Conservation (phyloP, 305 asterid genomes). For the Solanum hybrid region DNA sequence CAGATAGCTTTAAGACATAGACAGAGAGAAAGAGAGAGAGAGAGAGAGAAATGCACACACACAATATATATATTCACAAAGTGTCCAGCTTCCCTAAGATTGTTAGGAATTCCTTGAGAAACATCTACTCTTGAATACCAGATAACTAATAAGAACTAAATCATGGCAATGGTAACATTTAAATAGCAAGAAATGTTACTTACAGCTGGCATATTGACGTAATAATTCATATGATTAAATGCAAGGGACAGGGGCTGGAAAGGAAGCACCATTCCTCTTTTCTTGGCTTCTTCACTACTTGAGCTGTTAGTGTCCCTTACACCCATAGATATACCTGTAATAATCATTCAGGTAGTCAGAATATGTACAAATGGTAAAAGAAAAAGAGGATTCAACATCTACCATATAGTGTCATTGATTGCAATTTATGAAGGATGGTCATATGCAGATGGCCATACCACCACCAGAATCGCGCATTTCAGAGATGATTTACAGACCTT, state of each 20-base stretch:
- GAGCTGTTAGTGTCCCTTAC: constrained; percentile 20
- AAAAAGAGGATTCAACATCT: neutral
- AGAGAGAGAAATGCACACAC: neutral
- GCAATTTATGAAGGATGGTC: neutral
- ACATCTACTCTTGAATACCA: neutral
- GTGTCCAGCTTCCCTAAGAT: neutral
- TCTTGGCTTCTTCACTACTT: constrained; percentile 17
- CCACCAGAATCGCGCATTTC: neutral
- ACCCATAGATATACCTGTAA: constrained; percentile 39
- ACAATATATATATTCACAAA: neutral
- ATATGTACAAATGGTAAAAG: neutral
- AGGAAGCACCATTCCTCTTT: constrained; percentile 86
- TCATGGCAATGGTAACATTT: neutral
- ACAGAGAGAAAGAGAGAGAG: neutral
- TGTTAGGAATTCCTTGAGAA: neutral
- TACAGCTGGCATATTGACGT: constrained; percentile 89
- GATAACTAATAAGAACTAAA: neutral
- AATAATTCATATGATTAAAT: constrained; percentile 77
- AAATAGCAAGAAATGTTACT: constrained; percentile 19
- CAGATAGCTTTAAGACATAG: neutral
- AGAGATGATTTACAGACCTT: neutral
- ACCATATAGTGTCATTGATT: neutral
- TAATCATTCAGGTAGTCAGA: neutral
- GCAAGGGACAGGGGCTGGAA: constrained; percentile 79
- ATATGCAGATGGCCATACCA: neutral